Evolutionary conservation across 441 rosid genomes (phyloP), one percentile per base, ranked within the genome.

Genomic region (Corymbia calophylla): DNA sequence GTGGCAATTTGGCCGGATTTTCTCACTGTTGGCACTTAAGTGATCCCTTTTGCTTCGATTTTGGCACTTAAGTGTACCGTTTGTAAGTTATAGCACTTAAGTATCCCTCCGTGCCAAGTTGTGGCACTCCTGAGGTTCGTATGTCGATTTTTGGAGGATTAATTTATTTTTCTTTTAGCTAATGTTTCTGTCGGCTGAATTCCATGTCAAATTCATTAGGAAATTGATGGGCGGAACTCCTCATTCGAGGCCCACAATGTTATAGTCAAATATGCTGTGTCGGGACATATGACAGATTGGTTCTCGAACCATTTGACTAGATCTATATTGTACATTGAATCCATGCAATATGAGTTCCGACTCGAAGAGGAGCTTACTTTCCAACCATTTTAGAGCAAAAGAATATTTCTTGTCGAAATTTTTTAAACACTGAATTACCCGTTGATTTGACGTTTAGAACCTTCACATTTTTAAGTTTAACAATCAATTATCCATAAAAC

Each of bases 221-320:
- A 39, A 39, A 39, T 39, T 39, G 44, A 39, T 39, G 44, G 44
- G 1, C 27, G 44, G 15, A 62, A 62, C 29, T 14, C 29, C 32
- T 6, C 5, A 14, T 9, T 0, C 0, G 0, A 77, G 84, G 2
- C 7, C 44, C 51, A 39, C 51, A n/a, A 2, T 77, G 7, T 23
- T 39, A 39, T 44, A 44, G 48, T 39, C 44, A 5, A 39, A 39
- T 39, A 39, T 39, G 10, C 23, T 23, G n/a, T 4, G 0, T 13
- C 18, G 2, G 23, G 9, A 23, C 5, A 10, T 14, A 47, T 4
- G 18, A 8, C 18, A 44, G 3, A 77, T 77, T 39, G 18, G 5
- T 44, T 77, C n/a, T 77, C 6, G 4, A 77, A 47, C 51, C 7
- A 44, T 44, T 23, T 2, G n/a, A 47, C 51, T 23, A 44, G n/a